phyloP scores from a whole-genome alignment of 1,284 basidiomycete genomes.

The Leccinum pachyderme region DNA sequence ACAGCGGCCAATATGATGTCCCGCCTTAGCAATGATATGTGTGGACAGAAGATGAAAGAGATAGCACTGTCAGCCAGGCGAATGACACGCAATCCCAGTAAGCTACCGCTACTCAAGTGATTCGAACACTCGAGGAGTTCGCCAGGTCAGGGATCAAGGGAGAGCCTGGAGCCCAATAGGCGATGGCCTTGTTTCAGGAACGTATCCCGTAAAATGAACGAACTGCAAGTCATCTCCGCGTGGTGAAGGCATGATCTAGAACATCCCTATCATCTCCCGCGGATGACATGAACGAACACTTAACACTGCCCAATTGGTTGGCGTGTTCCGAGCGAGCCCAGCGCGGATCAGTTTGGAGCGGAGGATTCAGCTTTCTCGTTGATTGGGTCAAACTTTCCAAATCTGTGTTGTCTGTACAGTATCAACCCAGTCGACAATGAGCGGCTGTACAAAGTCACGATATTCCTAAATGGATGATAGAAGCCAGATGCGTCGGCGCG shows the following conservation, averaged over 20 bases:
- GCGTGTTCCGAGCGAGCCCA: slow-evolving; percentile 2
- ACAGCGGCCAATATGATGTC: neutral
- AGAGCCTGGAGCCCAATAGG: neutral
- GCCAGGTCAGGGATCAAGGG: neutral
- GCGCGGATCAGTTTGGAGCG: slow-evolving; percentile 10
- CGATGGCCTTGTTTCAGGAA: slow-evolving; percentile 1
- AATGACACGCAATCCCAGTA: neutral
- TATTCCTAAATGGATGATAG: slow-evolving; percentile 15
- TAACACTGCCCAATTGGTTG: slow-evolving; percentile 3
- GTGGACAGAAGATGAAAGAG: neutral
- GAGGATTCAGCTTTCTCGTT: slow-evolving; percentile 1
- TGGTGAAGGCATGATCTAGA: slow-evolving; percentile 6
- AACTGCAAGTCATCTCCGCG: slow-evolving; percentile 11
- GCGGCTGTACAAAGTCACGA: neutral
- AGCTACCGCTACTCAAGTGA: neutral
- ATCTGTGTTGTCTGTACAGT: slow-evolving; percentile 6
- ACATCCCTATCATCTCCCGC: slow-evolving; percentile 2
- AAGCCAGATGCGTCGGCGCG: neutral
- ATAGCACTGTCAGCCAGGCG: neutral
- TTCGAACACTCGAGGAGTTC: neutral
- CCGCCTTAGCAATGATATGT: neutral
- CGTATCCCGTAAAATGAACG: slow-evolving; percentile 1
- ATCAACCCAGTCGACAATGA: slow-evolving; percentile 9
- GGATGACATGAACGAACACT: neutral
- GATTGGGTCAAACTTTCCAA: slow-evolving; percentile 14